These are phyloP conservation scores for Hypoxylon sp. DNA, from an alignment of 2,329 filamentous ascomycete species.

Conservation along the genomic window DNA sequence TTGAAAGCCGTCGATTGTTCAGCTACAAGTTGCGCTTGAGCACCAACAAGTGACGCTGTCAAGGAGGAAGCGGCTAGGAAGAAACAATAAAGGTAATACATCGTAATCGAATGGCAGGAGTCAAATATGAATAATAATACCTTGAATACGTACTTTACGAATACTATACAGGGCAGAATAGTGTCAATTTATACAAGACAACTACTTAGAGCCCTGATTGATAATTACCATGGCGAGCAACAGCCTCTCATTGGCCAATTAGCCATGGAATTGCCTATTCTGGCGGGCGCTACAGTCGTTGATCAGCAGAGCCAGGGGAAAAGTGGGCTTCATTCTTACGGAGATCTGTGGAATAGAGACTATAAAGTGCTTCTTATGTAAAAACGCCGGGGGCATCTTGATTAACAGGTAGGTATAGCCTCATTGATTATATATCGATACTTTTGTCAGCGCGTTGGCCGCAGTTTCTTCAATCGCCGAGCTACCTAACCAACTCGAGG, in stretches of 20 bases:
- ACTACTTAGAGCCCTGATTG: background rate
- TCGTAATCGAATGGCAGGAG: background rate
- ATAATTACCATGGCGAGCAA: background rate
- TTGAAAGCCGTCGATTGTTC: constrained; percentile 49
- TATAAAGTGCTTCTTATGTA: background rate
- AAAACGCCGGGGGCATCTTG: background rate
- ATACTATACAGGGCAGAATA: background rate
- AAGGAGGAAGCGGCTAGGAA: constrained; percentile 4
- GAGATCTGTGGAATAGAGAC: constrained; percentile 1
- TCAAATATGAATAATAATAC: too few relatives aligned
- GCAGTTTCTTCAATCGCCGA: background rate
- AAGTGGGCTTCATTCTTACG: background rate
- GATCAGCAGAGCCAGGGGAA: background rate
- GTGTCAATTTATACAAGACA: background rate
- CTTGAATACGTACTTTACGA: background rate
- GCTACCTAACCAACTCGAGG: too few relatives aligned
- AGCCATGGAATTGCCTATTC: constrained; percentile 18
- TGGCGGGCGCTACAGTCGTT: background rate
- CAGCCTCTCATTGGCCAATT: constrained; percentile 12
- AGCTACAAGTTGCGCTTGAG: constrained; percentile 19
- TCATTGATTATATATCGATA: background rate
- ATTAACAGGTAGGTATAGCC: background rate
- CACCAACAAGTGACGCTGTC: background rate
- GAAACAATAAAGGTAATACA: constrained; percentile 3
- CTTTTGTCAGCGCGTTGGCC: background rate